Evolutionary conservation across 208 protist genomes (phyloP), one percentile per base, ranked within the genome.

Genomic region (Acanthamoeba sp.): DNA sequence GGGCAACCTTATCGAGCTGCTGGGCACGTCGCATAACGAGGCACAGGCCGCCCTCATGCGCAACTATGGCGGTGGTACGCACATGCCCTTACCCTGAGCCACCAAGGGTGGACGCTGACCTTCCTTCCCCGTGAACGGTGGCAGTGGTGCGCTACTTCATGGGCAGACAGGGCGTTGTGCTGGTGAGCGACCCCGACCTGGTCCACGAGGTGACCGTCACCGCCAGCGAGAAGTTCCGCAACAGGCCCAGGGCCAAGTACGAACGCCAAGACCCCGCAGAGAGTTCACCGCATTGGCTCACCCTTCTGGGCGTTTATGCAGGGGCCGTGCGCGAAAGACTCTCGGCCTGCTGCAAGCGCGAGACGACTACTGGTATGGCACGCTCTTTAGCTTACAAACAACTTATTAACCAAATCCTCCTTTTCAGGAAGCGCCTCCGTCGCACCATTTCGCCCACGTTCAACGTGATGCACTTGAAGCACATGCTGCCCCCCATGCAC

Each of bases 401-500:
- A n/a, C n/a, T n/a, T 80, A 48, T 48, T 38, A 18, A 80, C 36
- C 32, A 48, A n/a, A 80, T 32, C 42, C 12, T 55, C 73, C 1
- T 42, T 7, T 55, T 55, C 85, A 91, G 85, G 85, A 91, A 73
- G 27, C 29, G 59, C 24, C 50, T 91, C 0, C 50, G 85, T 29
- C n/a, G 85, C 20, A 91, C 59, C 4, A 91, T 91, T 16, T 64
- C 85, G 59, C 85, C 85, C 38, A 91, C 85, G 7, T 91, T 91
- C 59, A 91, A 91, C 34, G 85, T 91, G 85, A 71, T 91, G 85
- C 85, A 91, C 59, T 36, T 91, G 32, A 91, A 91, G 59, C 32
- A 91, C 50, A 91, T 91, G 85, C 55, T 91, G 34, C 14, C 48
- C 16, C 78, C 38, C 27, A 87, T 87, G 78, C 45, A 87, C 48